Base-by-base conservation (phyloP, 331 rosid species). In the Pyracantha coccinea region DNA sequence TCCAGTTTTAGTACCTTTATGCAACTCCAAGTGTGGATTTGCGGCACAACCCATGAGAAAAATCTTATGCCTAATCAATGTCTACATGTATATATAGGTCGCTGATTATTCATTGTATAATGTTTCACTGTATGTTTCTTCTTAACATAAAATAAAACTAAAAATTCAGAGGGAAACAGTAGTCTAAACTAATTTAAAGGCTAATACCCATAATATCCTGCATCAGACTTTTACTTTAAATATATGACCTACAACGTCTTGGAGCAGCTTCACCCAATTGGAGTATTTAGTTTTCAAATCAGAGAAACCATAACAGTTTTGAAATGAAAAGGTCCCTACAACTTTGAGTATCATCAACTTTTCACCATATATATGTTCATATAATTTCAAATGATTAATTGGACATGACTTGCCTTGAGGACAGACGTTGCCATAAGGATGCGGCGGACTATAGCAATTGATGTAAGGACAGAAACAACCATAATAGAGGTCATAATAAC, bases 391-490 rank as follows among this genome's bases (percentile, higher is more conserved):
- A 10, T 13, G 32, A 74, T 44, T 23, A 29, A 31, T 5, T 54
- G 57, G 27, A 78, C 52, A 75, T 59, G 61, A 74, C 97, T 90
- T 83, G 77, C 99, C 97, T 90, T 94, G 1, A 94, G 96, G 68
- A 94, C 99, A 77, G 99, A 92, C 69, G 99, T 92, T 68, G 97
- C 99, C 99, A 94, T 90, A 76, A 94, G 94, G 82, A 94, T 90
- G 50, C 99, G 97, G 12, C 96, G 99, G 72, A 92, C 85, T 63
- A 94, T 81, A 52, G 97, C 97, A 77, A 94, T 90, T 78, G 99
- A 94, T n/a, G 99, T 88, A 64, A 94, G 96, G 75, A 92, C 54
- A 71, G 96, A 73, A 76, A 94, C 93, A 52, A 75, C 86, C 91
- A 84, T 90, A 77, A 94, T 78, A 83, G 77, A 83, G 52, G 97